Base-by-base conservation (phyloP, 352 stramenopile species). In the Phytophthora megakarya region DNA sequence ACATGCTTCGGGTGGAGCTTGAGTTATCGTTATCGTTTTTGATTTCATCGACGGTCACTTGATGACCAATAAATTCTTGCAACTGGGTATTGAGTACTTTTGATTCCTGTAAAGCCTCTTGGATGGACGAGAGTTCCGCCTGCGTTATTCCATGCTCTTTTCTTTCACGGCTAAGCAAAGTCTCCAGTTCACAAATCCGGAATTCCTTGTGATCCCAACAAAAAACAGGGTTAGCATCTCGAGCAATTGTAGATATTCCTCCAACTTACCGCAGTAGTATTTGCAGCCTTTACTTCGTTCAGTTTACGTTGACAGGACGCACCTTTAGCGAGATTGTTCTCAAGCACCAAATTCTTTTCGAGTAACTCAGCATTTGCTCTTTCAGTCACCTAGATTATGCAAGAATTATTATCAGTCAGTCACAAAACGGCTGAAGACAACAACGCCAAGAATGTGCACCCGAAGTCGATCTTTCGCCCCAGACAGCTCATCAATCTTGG, bases 401-500 rank as follows among this genome's bases (percentile, higher is more conserved):
- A 40, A 33, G 0, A 56, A 50, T 8, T 23, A 40, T 16, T 13
- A 48, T 30, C 25, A 30, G 19, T 58, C 33, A 58, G 37, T n/a
- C 11, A 59, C 11, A 25, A 21, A 21, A 18, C 28, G 8, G 19
- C 32, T 21, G 8, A 22, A 44, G 30, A 5, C 44, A 54, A 2
- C 11, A 23, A 57, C 6, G 9, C 32, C 22, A 67, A 23, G 1
- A 10, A 28, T n/a, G 16, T 55, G 12, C 56, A 89, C 84, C 64
- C 68, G 75, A 28, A 92, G 52, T 30, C 64, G 79, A 21, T 89
- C 80, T 32, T 88, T 88, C 2, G 75, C 66, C 10, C 63, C 70
- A 12, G 68, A 56, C 6, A 94, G 48, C 11, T 86, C 74, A 32
- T 94, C 85, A 21, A 94, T 75, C 37, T 90, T 91, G 1, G 56